Conservation (phyloP, 306 rosid species). For the Alnus rubra region DNA sequence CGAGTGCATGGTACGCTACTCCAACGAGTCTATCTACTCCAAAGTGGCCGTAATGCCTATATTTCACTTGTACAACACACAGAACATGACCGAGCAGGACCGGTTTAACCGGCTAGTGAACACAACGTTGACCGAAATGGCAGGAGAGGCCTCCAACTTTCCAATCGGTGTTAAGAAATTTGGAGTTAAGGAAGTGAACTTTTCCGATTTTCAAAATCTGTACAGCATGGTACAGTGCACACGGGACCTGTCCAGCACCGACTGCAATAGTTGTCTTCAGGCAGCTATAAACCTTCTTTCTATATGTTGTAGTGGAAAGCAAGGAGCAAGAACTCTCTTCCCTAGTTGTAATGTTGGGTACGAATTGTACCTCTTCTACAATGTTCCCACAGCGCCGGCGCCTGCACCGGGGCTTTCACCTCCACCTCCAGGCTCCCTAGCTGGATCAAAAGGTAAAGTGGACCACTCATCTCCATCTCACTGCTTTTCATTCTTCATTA, state of each 20-base stretch:
- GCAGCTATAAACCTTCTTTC: not conserved
- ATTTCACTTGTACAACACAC: no score
- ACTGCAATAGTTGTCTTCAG: not conserved
- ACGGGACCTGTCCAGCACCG: constrained; percentile 17
- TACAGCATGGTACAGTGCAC: constrained; percentile 34
- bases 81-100: no score
- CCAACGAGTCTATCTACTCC: no score
- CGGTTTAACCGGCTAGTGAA: no score
- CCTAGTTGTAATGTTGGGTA: constrained; percentile 27
- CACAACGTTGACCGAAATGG: no score
- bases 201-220: not conserved
- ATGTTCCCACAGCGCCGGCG: not conserved
- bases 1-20: no score
- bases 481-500: no score
- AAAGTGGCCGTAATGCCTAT: no score
- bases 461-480: no score
- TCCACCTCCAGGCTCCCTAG: no score
- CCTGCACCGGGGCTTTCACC: not conserved
- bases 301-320: not conserved
- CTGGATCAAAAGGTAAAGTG: no score
- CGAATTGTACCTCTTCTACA: constrained; percentile 5
- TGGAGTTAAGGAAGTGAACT: not conserved
- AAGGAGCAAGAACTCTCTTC: not conserved
- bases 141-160: no score
- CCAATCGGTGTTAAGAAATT: not conserved